phyloP scores from a whole-genome alignment of 2,329 filamentous ascomycete genomes.

The Diplodia intermedia region DNA sequence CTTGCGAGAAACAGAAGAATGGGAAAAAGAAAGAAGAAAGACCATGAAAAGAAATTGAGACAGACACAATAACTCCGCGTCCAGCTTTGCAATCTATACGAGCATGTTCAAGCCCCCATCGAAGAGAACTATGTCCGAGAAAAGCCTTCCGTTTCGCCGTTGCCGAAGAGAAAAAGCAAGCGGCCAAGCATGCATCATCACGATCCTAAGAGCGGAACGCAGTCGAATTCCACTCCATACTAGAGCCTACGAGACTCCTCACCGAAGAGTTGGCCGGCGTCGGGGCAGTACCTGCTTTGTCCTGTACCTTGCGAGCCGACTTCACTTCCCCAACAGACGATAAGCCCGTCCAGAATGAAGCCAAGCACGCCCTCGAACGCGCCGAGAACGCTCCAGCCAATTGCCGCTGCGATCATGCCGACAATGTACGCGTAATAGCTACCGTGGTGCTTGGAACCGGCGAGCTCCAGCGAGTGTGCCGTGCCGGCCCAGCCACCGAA shows the following conservation, averaged over 20 bases:
- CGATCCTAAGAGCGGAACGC: background rate
- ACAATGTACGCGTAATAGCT: slow-evolving; percentile 95
- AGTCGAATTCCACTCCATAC: background rate
- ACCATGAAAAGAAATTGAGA: background rate
- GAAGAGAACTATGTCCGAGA: slow-evolving; percentile 15
- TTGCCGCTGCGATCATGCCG: slow-evolving; percentile 88
- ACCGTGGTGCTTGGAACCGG: slow-evolving; percentile 64
- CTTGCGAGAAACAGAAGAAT: background rate
- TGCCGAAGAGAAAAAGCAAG: background rate
- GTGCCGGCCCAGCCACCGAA: slow-evolving; percentile 98
- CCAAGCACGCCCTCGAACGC: slow-evolving; percentile 89
- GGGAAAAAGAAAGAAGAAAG: background rate
- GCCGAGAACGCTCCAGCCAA: slow-evolving; percentile 91
- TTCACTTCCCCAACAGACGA: slow-evolving; percentile 96
- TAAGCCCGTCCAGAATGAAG: slow-evolving; percentile 83
- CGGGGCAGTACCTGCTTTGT: slow-evolving; percentile 81
- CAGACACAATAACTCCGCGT: slow-evolving; percentile 12
- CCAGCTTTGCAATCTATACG: slow-evolving; percentile 22
- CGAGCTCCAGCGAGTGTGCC: slow-evolving; percentile 75
- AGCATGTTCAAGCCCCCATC: slow-evolving; percentile 1
- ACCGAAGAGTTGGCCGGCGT: slow-evolving; percentile 88
- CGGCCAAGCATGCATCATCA: background rate
- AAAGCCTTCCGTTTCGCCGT: slow-evolving; percentile 2
- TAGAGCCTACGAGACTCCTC: slow-evolving; percentile 51
- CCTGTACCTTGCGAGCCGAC: slow-evolving; percentile 61